Evolutionary conservation across 129 eudicot genomes (phyloP).

Genomic region (Escallonia rubra): DNA sequence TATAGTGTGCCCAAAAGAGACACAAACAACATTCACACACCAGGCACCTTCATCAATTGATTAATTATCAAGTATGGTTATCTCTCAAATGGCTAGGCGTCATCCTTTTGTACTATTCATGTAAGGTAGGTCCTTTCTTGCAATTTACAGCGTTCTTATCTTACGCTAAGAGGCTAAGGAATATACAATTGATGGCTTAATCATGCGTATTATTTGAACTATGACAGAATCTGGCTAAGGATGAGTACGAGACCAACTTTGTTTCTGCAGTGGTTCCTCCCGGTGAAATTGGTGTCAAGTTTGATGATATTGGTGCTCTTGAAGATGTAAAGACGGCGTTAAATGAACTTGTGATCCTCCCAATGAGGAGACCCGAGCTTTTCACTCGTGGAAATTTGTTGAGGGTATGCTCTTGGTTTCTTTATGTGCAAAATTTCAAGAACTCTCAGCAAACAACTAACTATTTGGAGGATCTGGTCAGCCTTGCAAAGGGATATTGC

Average conservation of each 20-base stretch:
- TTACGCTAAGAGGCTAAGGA: too few relatives aligned
- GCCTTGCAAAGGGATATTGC: constrained; percentile 99
- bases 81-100: too few relatives aligned
- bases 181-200: too few relatives aligned
- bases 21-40: too few relatives aligned
- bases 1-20: too few relatives aligned
- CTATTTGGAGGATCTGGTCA: constrained; percentile 28
- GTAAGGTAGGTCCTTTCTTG: too few relatives aligned
- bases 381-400: constrained; percentile 88
- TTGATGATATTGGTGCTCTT: constrained; percentile 98
- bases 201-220: not conserved
- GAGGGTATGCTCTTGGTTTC: constrained; percentile 52
- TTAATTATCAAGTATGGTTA: too few relatives aligned
- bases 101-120: too few relatives aligned
- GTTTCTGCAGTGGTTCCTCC: constrained; percentile 97
- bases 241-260: constrained; percentile 93
- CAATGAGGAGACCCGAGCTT: constrained; percentile 98
- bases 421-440: constrained; percentile 3
- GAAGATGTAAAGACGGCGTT: constrained; percentile 91
- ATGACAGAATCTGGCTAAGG: constrained; percentile 90
- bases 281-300: constrained; percentile 92
- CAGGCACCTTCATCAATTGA: too few relatives aligned
- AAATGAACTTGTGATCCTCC: constrained; percentile 93
- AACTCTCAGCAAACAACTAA: not conserved
- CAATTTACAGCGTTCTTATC: too few relatives aligned